phyloP scores from a whole-genome alignment of 495 filamentous ascomycete genomes.

The Aspergillus saccharolyticus region DNA sequence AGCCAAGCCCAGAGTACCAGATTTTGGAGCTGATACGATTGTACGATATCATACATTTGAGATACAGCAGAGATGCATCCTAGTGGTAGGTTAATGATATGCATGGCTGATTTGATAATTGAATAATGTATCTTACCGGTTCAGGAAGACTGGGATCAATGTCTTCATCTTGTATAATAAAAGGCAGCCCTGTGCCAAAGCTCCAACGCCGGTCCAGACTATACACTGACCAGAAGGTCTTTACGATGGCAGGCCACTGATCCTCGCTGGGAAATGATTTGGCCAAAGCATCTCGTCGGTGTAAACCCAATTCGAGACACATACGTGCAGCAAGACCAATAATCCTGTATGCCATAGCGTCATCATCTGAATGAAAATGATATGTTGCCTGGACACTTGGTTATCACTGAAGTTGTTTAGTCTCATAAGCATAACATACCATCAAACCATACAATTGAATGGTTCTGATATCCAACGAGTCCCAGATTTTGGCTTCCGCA shows the following conservation, averaged over 20 bases:
- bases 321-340: slow-evolving; percentile 71
- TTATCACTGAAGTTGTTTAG: slow-evolving; percentile 1
- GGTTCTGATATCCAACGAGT: slow-evolving; percentile 58
- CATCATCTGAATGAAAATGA: slow-evolving; percentile 76
- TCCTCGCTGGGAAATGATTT: slow-evolving; percentile 56
- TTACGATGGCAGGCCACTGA: slow-evolving; percentile 55
- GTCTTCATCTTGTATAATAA: slow-evolving; percentile 75
- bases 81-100: slow-evolving; percentile 25
- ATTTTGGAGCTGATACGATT: slow-evolving; percentile 72
- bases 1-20: slow-evolving; percentile 58
- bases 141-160: slow-evolving; percentile 73
- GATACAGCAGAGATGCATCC: slow-evolving; percentile 62
- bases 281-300: slow-evolving; percentile 67
- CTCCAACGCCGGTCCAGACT: slow-evolving; percentile 78
- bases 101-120: not conserved
- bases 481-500: slow-evolving; percentile 65
- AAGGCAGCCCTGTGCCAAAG: slow-evolving; percentile 75
- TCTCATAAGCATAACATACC: slow-evolving; percentile 36
- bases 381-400: slow-evolving; percentile 61
- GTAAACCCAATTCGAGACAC: slow-evolving; percentile 76
- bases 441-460: slow-evolving; percentile 71
- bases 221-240: slow-evolving; percentile 77
- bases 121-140: slow-evolving; percentile 52
- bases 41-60: slow-evolving; percentile 74
- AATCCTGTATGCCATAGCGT: slow-evolving; percentile 72